Percentiles rank a stretch among this genome's conserved stretches.
These are phyloP conservation scores for Chytridium lagenaria DNA, from an alignment of 371 early-diverging fungal genomes.

Conservation along the genomic window DNA sequence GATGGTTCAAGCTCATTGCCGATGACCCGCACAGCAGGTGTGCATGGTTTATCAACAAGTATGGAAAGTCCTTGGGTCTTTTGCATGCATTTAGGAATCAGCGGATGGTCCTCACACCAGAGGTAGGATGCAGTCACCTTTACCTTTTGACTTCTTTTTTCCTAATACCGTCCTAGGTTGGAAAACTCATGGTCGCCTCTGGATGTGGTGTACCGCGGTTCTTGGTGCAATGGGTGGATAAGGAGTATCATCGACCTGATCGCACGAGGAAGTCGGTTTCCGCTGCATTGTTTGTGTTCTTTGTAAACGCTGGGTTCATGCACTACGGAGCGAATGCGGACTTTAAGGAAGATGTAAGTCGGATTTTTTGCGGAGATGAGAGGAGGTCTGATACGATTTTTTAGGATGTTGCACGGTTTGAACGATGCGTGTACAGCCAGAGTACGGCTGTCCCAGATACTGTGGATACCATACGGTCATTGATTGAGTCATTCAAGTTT, in stretches of 20 bases:
- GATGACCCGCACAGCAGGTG: slow-evolving; percentile 42
- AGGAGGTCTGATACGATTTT: too few relatives aligned
- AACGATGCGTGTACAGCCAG: slow-evolving; percentile 38
- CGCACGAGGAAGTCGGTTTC: slow-evolving; percentile 31
- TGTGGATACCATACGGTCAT: slow-evolving; percentile 31
- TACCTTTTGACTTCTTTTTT: not conserved
- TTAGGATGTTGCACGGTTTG: slow-evolving; percentile 49
- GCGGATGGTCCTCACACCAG: slow-evolving; percentile 32
- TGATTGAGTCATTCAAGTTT: slow-evolving; percentile 42
- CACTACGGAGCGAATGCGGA: slow-evolving; percentile 41
- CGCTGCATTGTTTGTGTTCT: slow-evolving; percentile 43
- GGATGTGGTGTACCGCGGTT: slow-evolving; percentile 44
- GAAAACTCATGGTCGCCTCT: slow-evolving; percentile 22
- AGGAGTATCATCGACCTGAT: slow-evolving; percentile 41
- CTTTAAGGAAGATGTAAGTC: slow-evolving; percentile 53
- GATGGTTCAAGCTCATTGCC: slow-evolving; percentile 27
- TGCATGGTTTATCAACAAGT: slow-evolving; percentile 36
- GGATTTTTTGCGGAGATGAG: not conserved
- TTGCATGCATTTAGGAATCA: slow-evolving; percentile 41
- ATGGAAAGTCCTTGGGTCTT: slow-evolving; percentile 38
- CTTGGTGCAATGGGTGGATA: slow-evolving; percentile 45
- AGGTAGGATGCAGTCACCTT: too few relatives aligned
- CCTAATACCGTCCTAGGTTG: slow-evolving; percentile 20
- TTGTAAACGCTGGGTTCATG: slow-evolving; percentile 40
- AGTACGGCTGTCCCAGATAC: slow-evolving; percentile 23